phyloP scores from a whole-genome alignment of 257 asterid genomes.

The Jaltomata sinuosa region DNA sequence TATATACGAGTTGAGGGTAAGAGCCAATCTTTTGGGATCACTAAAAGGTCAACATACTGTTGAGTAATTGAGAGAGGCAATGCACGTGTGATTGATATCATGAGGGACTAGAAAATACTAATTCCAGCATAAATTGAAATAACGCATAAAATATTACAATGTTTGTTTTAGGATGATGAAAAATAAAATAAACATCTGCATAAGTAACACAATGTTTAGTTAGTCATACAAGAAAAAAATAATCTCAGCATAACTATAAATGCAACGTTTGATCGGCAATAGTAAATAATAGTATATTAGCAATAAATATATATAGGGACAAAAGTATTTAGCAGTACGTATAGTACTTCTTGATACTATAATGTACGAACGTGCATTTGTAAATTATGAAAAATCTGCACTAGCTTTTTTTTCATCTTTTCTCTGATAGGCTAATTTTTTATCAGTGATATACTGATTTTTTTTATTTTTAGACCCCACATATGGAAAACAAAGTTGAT shows the following conservation, averaged over 20 bases:
- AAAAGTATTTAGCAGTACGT: background rate
- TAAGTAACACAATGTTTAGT: background rate
- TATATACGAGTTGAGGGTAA: conserved; percentile 27
- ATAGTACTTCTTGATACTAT: conserved; percentile 31
- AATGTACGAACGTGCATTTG: conserved; percentile 59
- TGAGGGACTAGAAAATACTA: background rate
- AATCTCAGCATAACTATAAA: background rate
- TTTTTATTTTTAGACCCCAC: conserved; percentile 24
- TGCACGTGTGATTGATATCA: conserved; percentile 20
- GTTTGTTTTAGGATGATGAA: background rate
- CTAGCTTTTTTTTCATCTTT: background rate
- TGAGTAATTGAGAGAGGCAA: conserved; percentile 37
- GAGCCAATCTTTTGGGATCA: conserved; percentile 27
- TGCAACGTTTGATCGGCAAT: too few species aligned
- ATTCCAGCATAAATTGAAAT: background rate
- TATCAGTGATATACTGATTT: conserved; percentile 8
- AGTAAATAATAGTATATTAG: background rate
- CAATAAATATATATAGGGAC: background rate
- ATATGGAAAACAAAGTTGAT: conserved; percentile 33
- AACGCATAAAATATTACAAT: background rate
- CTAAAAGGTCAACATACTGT: conserved; percentile 25
- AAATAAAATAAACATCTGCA: background rate
- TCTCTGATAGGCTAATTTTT: background rate
- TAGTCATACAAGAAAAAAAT: background rate
- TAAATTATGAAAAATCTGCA: conserved; percentile 2